Conservation (phyloP, 2,329 filamentous ascomycete species). For the Paecilomyces sp. region DNA sequence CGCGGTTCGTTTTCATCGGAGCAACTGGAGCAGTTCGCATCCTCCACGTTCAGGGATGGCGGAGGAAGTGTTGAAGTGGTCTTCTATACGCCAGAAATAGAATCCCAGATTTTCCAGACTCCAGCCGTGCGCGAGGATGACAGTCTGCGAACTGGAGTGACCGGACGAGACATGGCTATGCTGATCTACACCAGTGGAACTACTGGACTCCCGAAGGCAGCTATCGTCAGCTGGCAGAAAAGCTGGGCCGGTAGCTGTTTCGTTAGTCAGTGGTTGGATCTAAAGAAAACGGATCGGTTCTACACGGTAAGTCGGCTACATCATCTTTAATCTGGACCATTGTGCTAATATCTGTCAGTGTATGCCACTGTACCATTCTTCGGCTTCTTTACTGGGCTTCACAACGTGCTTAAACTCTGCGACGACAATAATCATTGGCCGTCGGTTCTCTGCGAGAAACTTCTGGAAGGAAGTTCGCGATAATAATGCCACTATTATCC, state of each 20-base stretch:
- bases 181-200: constrained; percentile 84
- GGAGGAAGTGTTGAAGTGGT: constrained; percentile 50
- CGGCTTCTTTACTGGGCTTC: constrained; percentile 65
- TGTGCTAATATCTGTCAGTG: constrained; percentile 41
- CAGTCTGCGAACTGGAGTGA: constrained; percentile 45
- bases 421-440: constrained; percentile 63
- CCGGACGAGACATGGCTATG: constrained; percentile 54
- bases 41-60: constrained; percentile 33
- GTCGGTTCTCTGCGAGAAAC: constrained; percentile 67
- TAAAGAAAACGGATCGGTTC: constrained; percentile 60
- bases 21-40: constrained; percentile 33
- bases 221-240: constrained; percentile 68
- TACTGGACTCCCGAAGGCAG: constrained; percentile 74
- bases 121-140: constrained; percentile 54
- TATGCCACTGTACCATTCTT: constrained; percentile 86
- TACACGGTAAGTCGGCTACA: constrained; percentile 55
- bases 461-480: constrained; percentile 74
- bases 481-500: constrained; percentile 65
- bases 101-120: constrained; percentile 47
- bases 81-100: constrained; percentile 53
- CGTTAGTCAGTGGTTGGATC: constrained; percentile 48
- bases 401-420: constrained; percentile 53
- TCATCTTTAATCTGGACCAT: background rate
- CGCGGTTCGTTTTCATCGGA: constrained; percentile 42
- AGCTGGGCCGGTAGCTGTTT: constrained; percentile 48